Evolutionary conservation across 768 basidiomycete genomes (phyloP).

Genomic region (Tylopilus subfusipes): DNA sequence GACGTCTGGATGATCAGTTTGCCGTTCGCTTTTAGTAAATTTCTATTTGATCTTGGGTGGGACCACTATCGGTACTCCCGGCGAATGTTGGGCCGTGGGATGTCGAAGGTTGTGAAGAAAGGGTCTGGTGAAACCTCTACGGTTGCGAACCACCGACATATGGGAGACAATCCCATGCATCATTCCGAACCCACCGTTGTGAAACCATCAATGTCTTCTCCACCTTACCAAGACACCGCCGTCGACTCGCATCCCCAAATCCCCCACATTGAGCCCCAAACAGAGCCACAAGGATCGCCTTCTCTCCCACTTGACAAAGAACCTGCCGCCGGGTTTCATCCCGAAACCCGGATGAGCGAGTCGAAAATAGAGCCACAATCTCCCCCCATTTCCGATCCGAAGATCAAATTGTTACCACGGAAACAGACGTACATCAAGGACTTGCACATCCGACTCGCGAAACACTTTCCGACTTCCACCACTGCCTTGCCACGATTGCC

Average conservation of each 20-base stretch:
- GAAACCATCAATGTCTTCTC: no score
- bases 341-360: no score
- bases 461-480: conserved; percentile 67
- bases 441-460: conserved; percentile 9
- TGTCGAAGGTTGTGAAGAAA: background rate
- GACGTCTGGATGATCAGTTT: conserved; percentile 84
- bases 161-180: background rate
- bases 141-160: background rate
- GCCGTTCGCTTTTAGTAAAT: conserved; percentile 73
- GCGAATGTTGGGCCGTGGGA: conserved; percentile 14
- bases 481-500: conserved; percentile 68
- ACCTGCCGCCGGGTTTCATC: no score
- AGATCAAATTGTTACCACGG: background rate
- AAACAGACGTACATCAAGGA: background rate
- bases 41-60: conserved; percentile 62
- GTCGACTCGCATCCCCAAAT: no score
- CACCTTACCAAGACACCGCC: no score
- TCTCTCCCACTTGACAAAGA: no score
- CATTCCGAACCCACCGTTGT: no score
- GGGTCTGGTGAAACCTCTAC: background rate
- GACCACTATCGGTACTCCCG: conserved; percentile 47
- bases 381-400: background rate
- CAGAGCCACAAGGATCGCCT: no score
- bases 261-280: no score
- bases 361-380: background rate